Evolutionary conservation across 768 basidiomycete genomes (phyloP), one percentile per base, ranked within the genome.

Genomic region (Coprinopsis sp.): DNA sequence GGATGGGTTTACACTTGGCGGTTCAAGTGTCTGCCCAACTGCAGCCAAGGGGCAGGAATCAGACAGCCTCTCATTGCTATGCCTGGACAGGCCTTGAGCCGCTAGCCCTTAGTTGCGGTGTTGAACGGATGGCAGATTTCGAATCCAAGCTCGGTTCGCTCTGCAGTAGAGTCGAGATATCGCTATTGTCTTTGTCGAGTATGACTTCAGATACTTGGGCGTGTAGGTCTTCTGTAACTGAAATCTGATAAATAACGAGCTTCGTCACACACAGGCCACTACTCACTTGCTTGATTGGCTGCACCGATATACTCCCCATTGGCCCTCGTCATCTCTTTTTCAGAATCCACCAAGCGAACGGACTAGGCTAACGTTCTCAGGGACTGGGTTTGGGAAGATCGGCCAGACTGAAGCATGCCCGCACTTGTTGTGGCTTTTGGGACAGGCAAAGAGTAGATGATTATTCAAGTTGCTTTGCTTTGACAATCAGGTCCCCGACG

Each of bases 391-490:
- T n/a, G 30, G 36, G 22, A 22, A 31, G 10, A 30, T 30, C 13
- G 14, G 36, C 18, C n/a, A 28, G 31, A 34, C 7, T 28, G 33
- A 25, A 18, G 55, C 69, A 22, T 47, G 81, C 89, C 73, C 90
- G 88, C 18, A 73, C 74, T 58, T 87, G 84, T 57, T 89, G 87
- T 2, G 81, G 73, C 58, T 91, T 91, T 2, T 85, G 84, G 30
- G 78, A 79, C 0, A 91, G 91, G 11, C 94, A 64, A 0, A 82
- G 82, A 40, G 84, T 78, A 40, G 94, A 87, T 37, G 94, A 75
- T 56, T 80, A 84, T 55, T 94, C 87, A 33, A 95, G 78, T 62
- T 93, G 89, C 58, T 94, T 94, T 12, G 90, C 89, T 57, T 94
- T 93, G 30, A 81, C 74, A 31, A 93, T 76, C 31, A 95, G 71